Base-by-base conservation (phyloP, 2,329 filamentous ascomycete genomes). In the Clonostachys solani region DNA sequence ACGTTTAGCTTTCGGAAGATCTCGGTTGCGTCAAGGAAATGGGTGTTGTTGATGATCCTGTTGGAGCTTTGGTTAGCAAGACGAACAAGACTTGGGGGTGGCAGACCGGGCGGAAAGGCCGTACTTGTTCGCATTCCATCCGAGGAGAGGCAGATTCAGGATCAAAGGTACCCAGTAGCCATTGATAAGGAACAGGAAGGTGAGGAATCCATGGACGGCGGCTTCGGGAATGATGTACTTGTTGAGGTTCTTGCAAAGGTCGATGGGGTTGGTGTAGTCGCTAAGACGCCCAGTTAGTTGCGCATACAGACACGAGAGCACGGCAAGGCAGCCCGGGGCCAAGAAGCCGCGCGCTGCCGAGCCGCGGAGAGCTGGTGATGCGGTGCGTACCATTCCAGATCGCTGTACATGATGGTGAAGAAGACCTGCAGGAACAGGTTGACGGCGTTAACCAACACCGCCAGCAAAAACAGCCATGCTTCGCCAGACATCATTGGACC, bases 341-440 rank as follows among this genome's bases (percentile, higher is more conserved):
- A 29, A 13, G 16, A 23, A 15, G 13, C 15, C n/a, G 40, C 19
- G n/a, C n/a, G n/a, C 33, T 29, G 10, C 17, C 16, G 15, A n/a
- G 43, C 38, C 44, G 29, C 29, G n/a, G 40, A 34, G 18, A 42
- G 33, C 40, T 23, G 33, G 18, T 13, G 17, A 12, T 23, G 17
- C 46, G 45, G 44, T n/a, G 78, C 89, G 64, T 77, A 95, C 92
- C 94, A 99, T 87, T 99, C 94, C 63, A 99, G 75, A 80, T 99
- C 94, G 72, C 90, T 96, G 77, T 97, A 99, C 95, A 99, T 99
- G 67, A 99, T 99, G 49, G 94, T 99, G 78, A 99, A 99, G 82
- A 99, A 99, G 61, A 99, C 94, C 77, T 99, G 95, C 49, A 99
- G 81, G 74, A 99, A 99, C 65, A 99, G 83, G 80, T 99, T 99